Base-by-base conservation (phyloP, 192 early-diverging fungal genomes). In the Coemansia sp. region DNA sequence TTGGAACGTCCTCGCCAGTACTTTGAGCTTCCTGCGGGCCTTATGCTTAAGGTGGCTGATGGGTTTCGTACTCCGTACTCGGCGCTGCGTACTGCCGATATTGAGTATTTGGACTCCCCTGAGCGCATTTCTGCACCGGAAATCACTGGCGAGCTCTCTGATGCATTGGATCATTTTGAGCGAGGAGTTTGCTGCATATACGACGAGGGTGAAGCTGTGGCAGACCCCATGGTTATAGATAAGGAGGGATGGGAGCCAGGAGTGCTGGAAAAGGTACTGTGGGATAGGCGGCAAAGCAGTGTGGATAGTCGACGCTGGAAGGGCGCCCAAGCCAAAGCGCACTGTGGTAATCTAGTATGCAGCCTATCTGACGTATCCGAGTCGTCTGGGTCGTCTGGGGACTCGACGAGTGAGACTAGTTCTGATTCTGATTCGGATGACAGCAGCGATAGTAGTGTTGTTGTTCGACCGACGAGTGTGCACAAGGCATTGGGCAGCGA, bases 401-500 rank as follows among this genome's bases (percentile, higher is more conserved):
- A 13, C 14, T 57, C 53, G 11, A 38, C 42, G 34, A 66, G 48
- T 34, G 38, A 33, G 2, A n/a, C 50, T 31, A 31, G 50, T 31
- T 31, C 50, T 12, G 50, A 53, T 4, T 53, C 50, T 33, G 62
- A 28, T 18, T 72, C 70, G 1, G 61, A 64, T 28, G 61, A 43
- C 2, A 48, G 58, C 31, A 57, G 59, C 25, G 41, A 18, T 41
- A 65, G 63, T 53, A 53, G 50, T 6, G 13, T 53, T 26, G 26
- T 33, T 12, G 50, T 16, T 13, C 28, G 50, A 12, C 50, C 50
- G 12, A 53, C 50, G 26, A 53, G 50, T 31, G 37, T 75, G 25
- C 72, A 75, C 59, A 64, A 28, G 60, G 78, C 78, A 14, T 64
- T 80, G 50, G 78, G 78, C 1, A 75, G 72, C 56, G 71, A 70